phyloP scores from a whole-genome alignment of 2,329 filamentous ascomycete genomes.

The Beauveria caledonica region DNA sequence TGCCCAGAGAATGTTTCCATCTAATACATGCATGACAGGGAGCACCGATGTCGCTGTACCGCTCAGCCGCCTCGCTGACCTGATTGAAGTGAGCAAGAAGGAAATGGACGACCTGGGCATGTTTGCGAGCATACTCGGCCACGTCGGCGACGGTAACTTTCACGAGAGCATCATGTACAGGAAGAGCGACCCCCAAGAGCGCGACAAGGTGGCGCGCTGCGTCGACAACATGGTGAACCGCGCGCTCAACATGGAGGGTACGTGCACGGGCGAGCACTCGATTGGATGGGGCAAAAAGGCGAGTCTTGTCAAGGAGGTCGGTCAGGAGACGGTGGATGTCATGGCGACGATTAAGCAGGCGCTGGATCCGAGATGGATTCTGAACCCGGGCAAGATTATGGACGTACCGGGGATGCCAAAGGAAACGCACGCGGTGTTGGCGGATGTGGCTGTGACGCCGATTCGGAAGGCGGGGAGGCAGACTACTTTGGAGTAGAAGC shows the following conservation, averaged over 20 bases:
- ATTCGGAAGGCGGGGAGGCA: conserved; percentile 9
- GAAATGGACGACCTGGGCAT: conserved; percentile 80
- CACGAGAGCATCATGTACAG: conserved; percentile 90
- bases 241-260: conserved; percentile 91
- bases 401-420: conserved; percentile 44
- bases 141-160: conserved; percentile 92
- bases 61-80: conserved; percentile 64
- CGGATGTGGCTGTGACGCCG: conserved; percentile 18
- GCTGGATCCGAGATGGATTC: conserved; percentile 76
- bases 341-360: conserved; percentile 81
- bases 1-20: neutral
- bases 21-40: conserved; percentile 33
- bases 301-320: conserved; percentile 70
- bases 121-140: conserved; percentile 81
- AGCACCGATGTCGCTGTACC: conserved; percentile 81
- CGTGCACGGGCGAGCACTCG: conserved; percentile 82
- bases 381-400: conserved; percentile 92
- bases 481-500: neutral
- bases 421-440: conserved; percentile 14
- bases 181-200: conserved; percentile 57
- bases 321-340: conserved; percentile 68
- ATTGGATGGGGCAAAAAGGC: conserved; percentile 82
- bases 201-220: conserved; percentile 67
- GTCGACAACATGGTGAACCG: conserved; percentile 86
- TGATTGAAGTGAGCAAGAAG: conserved; percentile 76